phyloP scores from a whole-genome alignment of 2,329 filamentous ascomycete genomes.

The Aspergillus brunneoviolaceus region DNA sequence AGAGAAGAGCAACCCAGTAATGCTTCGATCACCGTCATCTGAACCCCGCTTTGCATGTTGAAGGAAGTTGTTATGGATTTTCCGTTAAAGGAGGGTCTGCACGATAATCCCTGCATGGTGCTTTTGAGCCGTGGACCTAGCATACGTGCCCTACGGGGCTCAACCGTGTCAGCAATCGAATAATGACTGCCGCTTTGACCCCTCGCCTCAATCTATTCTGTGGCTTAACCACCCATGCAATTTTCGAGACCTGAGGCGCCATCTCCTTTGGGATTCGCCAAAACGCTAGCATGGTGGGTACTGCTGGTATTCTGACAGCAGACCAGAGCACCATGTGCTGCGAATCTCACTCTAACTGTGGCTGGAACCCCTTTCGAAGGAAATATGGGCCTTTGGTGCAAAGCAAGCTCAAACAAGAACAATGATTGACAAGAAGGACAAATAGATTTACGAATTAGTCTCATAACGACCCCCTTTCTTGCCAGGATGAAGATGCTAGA shows the following conservation, averaged over 20 bases:
- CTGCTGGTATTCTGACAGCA: too few relatives aligned
- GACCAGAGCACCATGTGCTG: neutral
- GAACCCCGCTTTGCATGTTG: neutral
- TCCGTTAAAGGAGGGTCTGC: neutral
- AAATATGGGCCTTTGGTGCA: neutral
- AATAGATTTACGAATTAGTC: neutral
- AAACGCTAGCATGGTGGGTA: too few relatives aligned
- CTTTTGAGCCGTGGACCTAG: neutral
- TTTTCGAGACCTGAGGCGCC: neutral
- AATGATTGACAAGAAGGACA: neutral
- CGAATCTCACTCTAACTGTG: neutral
- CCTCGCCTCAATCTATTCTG: neutral
- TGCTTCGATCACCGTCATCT: neutral
- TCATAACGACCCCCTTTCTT: neutral
- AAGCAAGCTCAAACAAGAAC: neutral
- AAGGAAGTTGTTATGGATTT: neutral
- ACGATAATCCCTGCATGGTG: constrained; percentile 2
- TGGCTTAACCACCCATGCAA: neutral
- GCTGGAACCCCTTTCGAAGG: neutral
- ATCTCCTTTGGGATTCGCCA: neutral
- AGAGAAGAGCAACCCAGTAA: neutral
- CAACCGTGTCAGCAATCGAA: neutral
- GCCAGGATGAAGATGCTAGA: neutral
- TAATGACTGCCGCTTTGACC: constrained; percentile 1
- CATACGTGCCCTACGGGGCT: neutral